A percentile compares a stretch with the other conserved stretches of the same genome.
Evolutionary conservation across 2,329 filamentous ascomycete species (phyloP).

Genomic region (Ophiocordyceps robertsii): DNA sequence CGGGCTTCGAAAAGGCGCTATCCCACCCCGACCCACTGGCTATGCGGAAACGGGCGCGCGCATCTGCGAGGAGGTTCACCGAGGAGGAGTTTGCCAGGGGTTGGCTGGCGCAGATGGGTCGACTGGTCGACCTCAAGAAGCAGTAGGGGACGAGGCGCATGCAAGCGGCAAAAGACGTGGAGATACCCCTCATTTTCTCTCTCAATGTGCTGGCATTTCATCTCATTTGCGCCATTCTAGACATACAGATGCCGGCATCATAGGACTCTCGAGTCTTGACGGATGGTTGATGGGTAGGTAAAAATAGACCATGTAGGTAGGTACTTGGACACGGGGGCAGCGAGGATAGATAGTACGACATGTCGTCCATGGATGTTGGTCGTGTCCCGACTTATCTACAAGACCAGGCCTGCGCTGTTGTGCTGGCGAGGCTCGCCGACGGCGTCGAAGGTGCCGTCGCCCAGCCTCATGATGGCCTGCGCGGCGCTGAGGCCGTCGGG

Average conservation of each 20-base stretch:
- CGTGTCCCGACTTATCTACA: constrained; percentile 11
- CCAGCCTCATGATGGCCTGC: constrained; percentile 50
- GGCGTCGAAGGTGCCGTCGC: constrained; percentile 62
- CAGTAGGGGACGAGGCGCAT: constrained; percentile 8
- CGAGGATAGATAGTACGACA: no score
- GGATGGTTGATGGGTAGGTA: no score
- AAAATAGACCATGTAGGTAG: no score
- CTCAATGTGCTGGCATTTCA: neutral
- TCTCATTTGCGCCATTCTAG: no score
- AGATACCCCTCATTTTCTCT: constrained; percentile 20
- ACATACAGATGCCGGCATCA: no score
- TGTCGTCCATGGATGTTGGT: neutral
- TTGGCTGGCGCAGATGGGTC: constrained; percentile 66
- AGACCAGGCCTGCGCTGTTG: constrained; percentile 51
- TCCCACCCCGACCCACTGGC: constrained; percentile 57
- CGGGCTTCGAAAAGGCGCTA: constrained; percentile 66
- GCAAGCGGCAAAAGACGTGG: constrained; percentile 16
- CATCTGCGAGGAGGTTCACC: constrained; percentile 72
- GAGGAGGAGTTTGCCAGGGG: constrained; percentile 71
- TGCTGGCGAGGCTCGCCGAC: constrained; percentile 62
- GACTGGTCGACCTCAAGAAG: constrained; percentile 42
- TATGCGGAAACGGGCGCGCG: constrained; percentile 62
- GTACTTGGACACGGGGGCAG: no score
- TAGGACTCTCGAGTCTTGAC: no score
- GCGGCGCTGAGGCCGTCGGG: constrained; percentile 51